phyloP scores from a whole-genome alignment of 805 yeast genomes.

The Cyberlindnera petersonii region DNA sequence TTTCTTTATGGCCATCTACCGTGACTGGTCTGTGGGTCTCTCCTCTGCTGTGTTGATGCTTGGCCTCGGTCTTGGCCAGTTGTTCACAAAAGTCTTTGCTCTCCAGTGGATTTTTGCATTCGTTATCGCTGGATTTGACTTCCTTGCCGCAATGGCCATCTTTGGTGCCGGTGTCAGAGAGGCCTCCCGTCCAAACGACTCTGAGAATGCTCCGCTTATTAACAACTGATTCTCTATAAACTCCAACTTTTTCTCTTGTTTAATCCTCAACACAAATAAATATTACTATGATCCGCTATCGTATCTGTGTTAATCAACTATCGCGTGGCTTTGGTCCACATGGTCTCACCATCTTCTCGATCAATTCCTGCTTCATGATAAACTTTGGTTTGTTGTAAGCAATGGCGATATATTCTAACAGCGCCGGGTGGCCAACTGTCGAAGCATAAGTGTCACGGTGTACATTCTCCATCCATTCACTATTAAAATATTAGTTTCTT shows the following conservation, averaged over 20 bases:
- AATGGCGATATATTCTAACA: constrained; percentile 51
- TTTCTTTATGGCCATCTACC: constrained; percentile 50
- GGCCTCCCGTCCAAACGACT: constrained; percentile 11
- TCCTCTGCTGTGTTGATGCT: constrained; percentile 53
- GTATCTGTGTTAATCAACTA: not conserved
- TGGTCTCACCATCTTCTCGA: constrained; percentile 39
- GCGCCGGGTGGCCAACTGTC: constrained; percentile 53
- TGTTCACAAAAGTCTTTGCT: constrained; percentile 64
- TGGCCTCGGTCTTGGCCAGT: constrained; percentile 69
- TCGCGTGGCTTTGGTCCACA: constrained; percentile 20
- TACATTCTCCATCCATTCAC: constrained; percentile 65
- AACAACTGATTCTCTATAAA: constrained; percentile 15
- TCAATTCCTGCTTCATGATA: constrained; percentile 30
- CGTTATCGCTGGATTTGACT: constrained; percentile 54
- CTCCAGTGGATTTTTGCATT: constrained; percentile 86
- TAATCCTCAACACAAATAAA: no score
- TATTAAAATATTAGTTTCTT: constrained; percentile 16
- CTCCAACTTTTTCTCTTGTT: no score
- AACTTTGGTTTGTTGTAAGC: constrained; percentile 45
- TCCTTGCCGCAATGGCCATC: constrained; percentile 46
- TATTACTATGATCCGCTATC: no score
- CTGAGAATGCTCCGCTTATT: constrained; percentile 39
- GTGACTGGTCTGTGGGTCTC: constrained; percentile 71
- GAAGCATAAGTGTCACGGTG: constrained; percentile 65
- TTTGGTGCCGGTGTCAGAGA: constrained; percentile 34